phyloP scores from a whole-genome alignment of 1,284 basidiomycete genomes.

The Hemileia vastatrix region DNA sequence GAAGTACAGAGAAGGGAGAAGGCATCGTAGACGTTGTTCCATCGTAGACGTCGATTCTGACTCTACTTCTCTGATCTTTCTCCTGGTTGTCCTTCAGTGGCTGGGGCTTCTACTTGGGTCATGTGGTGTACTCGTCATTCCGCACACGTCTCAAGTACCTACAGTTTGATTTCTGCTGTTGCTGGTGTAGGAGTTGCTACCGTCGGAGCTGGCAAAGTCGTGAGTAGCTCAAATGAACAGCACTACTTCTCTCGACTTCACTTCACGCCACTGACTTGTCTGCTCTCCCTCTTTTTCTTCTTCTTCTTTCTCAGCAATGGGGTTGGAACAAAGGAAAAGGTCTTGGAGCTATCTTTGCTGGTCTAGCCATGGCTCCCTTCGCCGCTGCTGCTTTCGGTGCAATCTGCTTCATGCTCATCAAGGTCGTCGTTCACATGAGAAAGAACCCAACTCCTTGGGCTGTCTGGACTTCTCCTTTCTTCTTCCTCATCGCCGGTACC shows the following conservation, averaged over 20 bases:
- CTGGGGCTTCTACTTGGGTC: slow-evolving; percentile 40
- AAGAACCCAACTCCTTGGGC: slow-evolving; percentile 44
- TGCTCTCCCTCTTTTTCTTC: neutral
- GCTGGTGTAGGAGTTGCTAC: slow-evolving; percentile 50
- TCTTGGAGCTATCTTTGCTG: slow-evolving; percentile 47
- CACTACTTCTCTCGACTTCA: too few species aligned
- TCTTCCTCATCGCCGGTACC: slow-evolving; percentile 45
- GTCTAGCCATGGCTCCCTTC: slow-evolving; percentile 43
- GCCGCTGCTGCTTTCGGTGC: slow-evolving; percentile 48
- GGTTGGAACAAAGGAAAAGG: slow-evolving; percentile 50
- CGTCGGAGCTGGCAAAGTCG: slow-evolving; percentile 45
- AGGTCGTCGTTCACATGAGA: slow-evolving; percentile 45
- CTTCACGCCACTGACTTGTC: too few species aligned
- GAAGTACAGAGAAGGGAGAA: too few species aligned
- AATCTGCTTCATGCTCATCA: slow-evolving; percentile 47
- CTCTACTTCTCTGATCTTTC: slow-evolving; percentile 44
- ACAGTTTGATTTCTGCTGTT: slow-evolving; percentile 48
- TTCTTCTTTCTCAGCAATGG: too few species aligned
- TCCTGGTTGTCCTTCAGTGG: slow-evolving; percentile 25
- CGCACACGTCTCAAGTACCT: slow-evolving; percentile 49
- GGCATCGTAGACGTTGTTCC: too few species aligned
- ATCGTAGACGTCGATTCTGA: too few species aligned
- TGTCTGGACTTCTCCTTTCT: slow-evolving; percentile 45
- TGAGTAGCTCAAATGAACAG: neutral
- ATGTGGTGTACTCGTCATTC: slow-evolving; percentile 46